A percentile compares a stretch with the other conserved stretches of the same genome.
phyloP scores from a whole-genome alignment of 148 eudicot genomes.

The Camellia sinensis region DNA sequence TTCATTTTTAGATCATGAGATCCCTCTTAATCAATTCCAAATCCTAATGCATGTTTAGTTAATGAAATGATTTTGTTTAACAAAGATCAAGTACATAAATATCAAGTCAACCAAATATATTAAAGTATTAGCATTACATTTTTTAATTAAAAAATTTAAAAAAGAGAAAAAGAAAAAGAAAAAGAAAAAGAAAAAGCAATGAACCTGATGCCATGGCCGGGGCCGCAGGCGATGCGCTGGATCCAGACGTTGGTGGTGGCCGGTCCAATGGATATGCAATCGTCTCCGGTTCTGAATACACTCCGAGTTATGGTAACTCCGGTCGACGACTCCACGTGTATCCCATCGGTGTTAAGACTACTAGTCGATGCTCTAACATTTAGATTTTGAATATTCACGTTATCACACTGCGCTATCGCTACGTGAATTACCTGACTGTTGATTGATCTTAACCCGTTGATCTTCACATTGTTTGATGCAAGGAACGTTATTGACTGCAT shows the following conservation, averaged over 20 bases:
- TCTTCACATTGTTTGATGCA: constrained; percentile 13
- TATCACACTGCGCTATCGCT: constrained; percentile 25
- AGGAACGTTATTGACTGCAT: constrained; percentile 33
- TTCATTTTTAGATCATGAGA: too few species aligned
- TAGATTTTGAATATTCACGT: constrained; percentile 20
- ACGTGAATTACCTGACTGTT: constrained; percentile 34
- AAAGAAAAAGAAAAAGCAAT: background rate
- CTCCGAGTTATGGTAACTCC: constrained; percentile 20
- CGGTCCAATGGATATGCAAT: constrained; percentile 40
- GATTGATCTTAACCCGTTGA: constrained; percentile 27
- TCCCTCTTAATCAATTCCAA: too few species aligned
- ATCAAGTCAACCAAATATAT: too few species aligned
- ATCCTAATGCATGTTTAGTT: too few species aligned
- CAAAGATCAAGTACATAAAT: too few species aligned
- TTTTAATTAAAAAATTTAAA: too few species aligned
- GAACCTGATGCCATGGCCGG: constrained; percentile 42
- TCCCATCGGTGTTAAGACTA: constrained; percentile 41
- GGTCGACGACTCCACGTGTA: constrained; percentile 28
- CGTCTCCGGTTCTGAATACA: constrained; percentile 29
- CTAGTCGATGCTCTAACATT: constrained; percentile 20
- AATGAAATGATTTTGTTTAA: too few species aligned
- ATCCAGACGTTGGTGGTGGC: constrained; percentile 31
- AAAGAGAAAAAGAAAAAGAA: too few species aligned
- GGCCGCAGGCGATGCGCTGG: constrained; percentile 30
- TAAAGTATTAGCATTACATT: too few species aligned